Base-by-base conservation (phyloP, 768 basidiomycete genomes). In the Boletus fagicola region DNA sequence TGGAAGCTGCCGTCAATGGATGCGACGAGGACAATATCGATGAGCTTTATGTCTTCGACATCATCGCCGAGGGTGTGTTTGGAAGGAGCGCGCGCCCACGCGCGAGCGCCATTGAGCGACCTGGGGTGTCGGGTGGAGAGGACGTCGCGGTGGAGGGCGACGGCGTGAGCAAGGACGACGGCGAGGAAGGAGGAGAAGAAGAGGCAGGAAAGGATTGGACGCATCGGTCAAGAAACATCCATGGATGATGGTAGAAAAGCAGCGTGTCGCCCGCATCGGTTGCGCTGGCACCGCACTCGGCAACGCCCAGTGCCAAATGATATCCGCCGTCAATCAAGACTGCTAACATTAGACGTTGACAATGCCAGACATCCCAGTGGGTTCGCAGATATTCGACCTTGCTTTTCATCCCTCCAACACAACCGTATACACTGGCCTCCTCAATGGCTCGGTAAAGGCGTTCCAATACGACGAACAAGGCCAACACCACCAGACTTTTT, bases 1-100 rank as follows among this genome's bases (percentile, higher is more conserved):
- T 98, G 95, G 35, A 99, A 86, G 56, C 87, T 92, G 26, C 96
- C 96, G 74, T 98, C 95, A 28, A 99, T 86, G 8, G 94, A 94
- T 1, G 94, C 92, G 12, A 96, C 82, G 18, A 99, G 83, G 28
- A 97, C 89, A 53, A 91, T 82, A 65, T 96, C 89, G 57, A 94
- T 72, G 12, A 96, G 75, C 49, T 87, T 80, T 20, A 85, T 77
- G 55, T 88, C 83, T 43, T 75, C 64, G 1, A 54, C 57, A 53
- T 63, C 59, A 57, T 67, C 58, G 38, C 24, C 31, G 24, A 53
- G 54, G 12, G 59, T 28, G 49, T 24, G 55, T 49, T 63, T 59
- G 42, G 53, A 31, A 13, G 43, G 40, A 24, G 57, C 12, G 60
- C 51, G 58, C 42, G 49, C 10, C 53, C 53, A 54, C 22, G 56